Evolutionary conservation across 2,329 filamentous ascomycete species (phyloP).

Genomic region (Ascochyta viciae-villosae): DNA sequence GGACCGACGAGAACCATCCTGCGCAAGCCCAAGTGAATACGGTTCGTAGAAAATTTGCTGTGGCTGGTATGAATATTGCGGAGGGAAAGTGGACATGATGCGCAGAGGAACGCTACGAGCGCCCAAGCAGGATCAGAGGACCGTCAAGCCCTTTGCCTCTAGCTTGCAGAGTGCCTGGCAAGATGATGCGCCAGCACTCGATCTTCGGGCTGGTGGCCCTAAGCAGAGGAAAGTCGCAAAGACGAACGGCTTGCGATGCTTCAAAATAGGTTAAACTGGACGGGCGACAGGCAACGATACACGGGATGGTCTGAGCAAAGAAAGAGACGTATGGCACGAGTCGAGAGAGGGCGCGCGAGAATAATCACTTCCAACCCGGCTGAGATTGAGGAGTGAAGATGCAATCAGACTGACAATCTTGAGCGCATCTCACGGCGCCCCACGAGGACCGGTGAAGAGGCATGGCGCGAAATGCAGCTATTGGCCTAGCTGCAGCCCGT

Average conservation of each 20-base stretch:
- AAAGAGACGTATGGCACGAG: constrained; percentile 33
- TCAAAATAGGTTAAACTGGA: constrained; percentile 22
- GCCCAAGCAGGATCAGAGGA: constrained; percentile 28
- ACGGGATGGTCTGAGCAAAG: constrained; percentile 31
- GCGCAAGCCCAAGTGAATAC: constrained; percentile 30
- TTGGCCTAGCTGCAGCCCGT: constrained; percentile 42
- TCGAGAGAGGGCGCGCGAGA: constrained; percentile 42
- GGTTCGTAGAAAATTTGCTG: constrained; percentile 30
- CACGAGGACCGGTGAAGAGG: constrained; percentile 47
- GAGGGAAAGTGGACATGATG: constrained; percentile 42
- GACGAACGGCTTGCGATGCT: constrained; percentile 29
- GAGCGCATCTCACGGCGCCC: constrained; percentile 41
- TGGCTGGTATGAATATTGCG: constrained; percentile 30
- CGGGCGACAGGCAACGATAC: constrained; percentile 31
- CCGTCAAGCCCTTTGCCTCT: constrained; percentile 33
- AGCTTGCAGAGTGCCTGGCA: constrained; percentile 34
- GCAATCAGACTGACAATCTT: constrained; percentile 31
- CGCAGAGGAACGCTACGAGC: constrained; percentile 29
- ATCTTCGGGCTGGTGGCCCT: constrained; percentile 33
- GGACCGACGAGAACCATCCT: constrained; percentile 36
- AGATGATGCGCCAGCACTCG: constrained; percentile 24
- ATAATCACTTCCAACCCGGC: constrained; percentile 37
- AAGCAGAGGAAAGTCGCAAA: constrained; percentile 18
- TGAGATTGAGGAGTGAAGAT: constrained; percentile 37
- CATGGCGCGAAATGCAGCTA: constrained; percentile 36